phyloP scores from a whole-genome alignment of 441 rosid genomes.

The Biscutella laevigata region DNA sequence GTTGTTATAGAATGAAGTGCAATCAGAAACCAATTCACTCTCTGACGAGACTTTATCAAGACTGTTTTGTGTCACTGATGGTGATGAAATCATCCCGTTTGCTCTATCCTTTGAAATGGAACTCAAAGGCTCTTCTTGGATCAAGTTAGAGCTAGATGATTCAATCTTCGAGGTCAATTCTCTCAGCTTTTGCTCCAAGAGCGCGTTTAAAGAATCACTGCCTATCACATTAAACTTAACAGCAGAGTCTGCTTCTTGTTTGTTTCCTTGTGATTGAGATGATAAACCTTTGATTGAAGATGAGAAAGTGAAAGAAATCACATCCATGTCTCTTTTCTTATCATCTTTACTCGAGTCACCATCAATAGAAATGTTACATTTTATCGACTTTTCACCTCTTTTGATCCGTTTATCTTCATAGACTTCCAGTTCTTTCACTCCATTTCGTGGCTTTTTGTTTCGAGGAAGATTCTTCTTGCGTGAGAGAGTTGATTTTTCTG shows the following conservation, averaged over 20 bases:
- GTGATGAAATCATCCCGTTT: neutral
- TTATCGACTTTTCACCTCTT: constrained; percentile 36
- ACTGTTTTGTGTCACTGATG: constrained; percentile 27
- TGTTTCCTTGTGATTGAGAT: constrained; percentile 37
- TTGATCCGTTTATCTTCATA: constrained; percentile 31
- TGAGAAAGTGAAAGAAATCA: constrained; percentile 89
- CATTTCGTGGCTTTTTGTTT: constrained; percentile 39
- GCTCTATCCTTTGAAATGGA: constrained; percentile 22
- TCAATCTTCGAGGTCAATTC: constrained; percentile 58
- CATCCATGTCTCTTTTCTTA: constrained; percentile 73
- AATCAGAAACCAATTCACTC: constrained; percentile 30
- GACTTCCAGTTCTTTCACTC: constrained; percentile 30
- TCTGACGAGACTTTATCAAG: constrained; percentile 26
- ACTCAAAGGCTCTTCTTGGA: constrained; percentile 32
- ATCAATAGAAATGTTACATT: constrained; percentile 37
- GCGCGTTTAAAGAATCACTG: constrained; percentile 69
- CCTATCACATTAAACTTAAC: constrained; percentile 54
- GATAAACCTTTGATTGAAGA: constrained; percentile 61
- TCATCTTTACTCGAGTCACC: constrained; percentile 45
- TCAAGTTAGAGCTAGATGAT: constrained; percentile 43
- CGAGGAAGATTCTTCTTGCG: constrained; percentile 36
- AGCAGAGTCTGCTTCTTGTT: constrained; percentile 47
- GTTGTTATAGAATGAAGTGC: constrained; percentile 32
- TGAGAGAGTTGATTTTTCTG: constrained; percentile 30
- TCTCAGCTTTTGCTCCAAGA: constrained; percentile 77